Evolutionary conservation across 108 stramenopile genomes (phyloP).

Genomic region (Cafeteria roenbergensis): DNA sequence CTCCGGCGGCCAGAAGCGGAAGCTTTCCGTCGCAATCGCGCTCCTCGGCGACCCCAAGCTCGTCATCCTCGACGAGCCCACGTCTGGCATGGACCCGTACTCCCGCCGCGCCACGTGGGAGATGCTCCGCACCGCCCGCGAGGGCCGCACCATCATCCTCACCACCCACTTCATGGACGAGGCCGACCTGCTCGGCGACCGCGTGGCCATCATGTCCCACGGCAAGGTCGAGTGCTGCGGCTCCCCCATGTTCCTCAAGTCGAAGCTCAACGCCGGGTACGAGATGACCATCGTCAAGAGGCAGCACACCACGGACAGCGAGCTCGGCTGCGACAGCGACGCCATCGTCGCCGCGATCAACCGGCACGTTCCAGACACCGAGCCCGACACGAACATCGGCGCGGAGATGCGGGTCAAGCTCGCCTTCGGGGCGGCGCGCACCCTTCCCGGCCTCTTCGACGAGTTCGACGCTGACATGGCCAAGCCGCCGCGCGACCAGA

Average conservation of each 20-base stretch:
- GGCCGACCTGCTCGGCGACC: constrained; percentile 55
- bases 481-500: not conserved
- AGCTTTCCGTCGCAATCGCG: constrained; percentile 68
- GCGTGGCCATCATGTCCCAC: constrained; percentile 57
- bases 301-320: not conserved
- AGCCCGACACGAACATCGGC: constrained; percentile 9
- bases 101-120: constrained; percentile 60
- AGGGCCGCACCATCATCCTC: constrained; percentile 49
- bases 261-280: constrained; percentile 54
- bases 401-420: constrained; percentile 1
- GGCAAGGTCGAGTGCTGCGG: constrained; percentile 50
- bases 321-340: not conserved
- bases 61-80: constrained; percentile 70
- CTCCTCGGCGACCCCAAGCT: constrained; percentile 59
- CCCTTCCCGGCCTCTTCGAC: constrained; percentile 9
- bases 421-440: not conserved
- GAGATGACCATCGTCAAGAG: constrained; percentile 11
- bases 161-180: constrained; percentile 66
- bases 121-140: constrained; percentile 56
- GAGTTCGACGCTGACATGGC: constrained; percentile 1
- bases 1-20: constrained; percentile 77
- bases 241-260: constrained; percentile 57
- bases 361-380: not conserved
- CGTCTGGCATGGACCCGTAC: constrained; percentile 39
- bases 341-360: not conserved